These are phyloP conservation scores for Echeveria elegans DNA, from an alignment of 164 flowering plant genomes.

Conservation along the genomic window DNA sequence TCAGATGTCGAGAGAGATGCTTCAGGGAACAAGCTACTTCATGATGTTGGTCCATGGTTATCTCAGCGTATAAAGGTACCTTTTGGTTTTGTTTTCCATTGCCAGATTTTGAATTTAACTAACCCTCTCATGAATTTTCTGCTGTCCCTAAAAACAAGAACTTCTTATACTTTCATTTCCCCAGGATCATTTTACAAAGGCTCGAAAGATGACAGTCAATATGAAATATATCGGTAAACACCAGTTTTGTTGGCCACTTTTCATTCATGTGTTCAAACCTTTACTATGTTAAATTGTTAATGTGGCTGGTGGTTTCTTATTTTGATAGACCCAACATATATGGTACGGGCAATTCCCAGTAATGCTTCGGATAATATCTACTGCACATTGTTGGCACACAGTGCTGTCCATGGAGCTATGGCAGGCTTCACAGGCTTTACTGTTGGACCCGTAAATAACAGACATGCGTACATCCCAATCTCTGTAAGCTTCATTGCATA, in stretches of 20 bases:
- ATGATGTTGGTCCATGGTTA: slow-evolving; percentile 73
- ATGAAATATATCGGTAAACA: slow-evolving; percentile 65
- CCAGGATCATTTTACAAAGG: slow-evolving; percentile 59
- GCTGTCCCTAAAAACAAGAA: not conserved
- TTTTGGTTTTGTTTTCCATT: not conserved
- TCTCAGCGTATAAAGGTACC: slow-evolving; percentile 62
- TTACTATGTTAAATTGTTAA: not conserved
- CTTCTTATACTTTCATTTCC: slow-evolving; percentile 5
- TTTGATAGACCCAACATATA: slow-evolving; percentile 45
- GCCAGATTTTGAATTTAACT: not conserved
- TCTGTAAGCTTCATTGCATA: slow-evolving; percentile 22
- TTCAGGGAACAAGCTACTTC: slow-evolving; percentile 67
- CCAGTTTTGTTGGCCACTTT: not conserved
- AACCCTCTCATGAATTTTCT: not conserved
- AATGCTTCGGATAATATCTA: slow-evolving; percentile 50
- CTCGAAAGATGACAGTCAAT: slow-evolving; percentile 45
- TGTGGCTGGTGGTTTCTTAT: not conserved
- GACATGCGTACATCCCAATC: slow-evolving; percentile 43
- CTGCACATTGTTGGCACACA: slow-evolving; percentile 54
- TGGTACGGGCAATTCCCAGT: slow-evolving; percentile 50
- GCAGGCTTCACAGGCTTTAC: slow-evolving; percentile 54
- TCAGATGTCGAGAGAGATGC: slow-evolving; percentile 49
- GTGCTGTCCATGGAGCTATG: slow-evolving; percentile 60
- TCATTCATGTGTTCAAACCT: not conserved
- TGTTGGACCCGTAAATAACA: slow-evolving; percentile 41